Conservation (phyloP, 2,329 filamentous ascomycete species). For the Cladobotryum mycophilum region DNA sequence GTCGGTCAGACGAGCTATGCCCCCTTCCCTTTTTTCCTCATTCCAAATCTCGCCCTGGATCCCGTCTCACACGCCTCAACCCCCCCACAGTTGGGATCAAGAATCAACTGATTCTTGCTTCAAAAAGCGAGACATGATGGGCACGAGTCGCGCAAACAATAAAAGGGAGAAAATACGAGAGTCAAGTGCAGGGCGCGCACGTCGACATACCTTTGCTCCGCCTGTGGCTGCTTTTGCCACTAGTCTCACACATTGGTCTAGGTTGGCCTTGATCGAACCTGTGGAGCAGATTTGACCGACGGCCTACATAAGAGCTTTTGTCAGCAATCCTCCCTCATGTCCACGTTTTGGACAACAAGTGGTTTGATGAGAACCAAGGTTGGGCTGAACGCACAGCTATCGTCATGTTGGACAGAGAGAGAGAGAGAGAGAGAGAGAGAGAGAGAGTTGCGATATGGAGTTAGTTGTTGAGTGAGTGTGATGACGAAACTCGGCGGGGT, state of each 20-base stretch:
- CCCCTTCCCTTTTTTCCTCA: not conserved
- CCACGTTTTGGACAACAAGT: not conserved
- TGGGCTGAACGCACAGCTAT: not conserved
- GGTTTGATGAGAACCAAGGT: not conserved
- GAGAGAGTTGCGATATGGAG: too few relatives aligned
- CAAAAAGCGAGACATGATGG: too few relatives aligned
- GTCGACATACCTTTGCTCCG: slow-evolving; percentile 62
- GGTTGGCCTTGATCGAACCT: slow-evolving; percentile 68
- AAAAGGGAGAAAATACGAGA: not conserved
- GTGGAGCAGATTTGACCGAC: slow-evolving; percentile 88
- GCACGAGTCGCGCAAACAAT: not conserved
- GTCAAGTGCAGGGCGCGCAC: too few relatives aligned
- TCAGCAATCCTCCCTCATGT: not conserved
- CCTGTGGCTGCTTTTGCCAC: slow-evolving; percentile 66
- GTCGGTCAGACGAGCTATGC: not conserved
- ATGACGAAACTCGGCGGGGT: not conserved
- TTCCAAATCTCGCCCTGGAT: too few relatives aligned
- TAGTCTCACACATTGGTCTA: slow-evolving; percentile 68
- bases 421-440: too few relatives aligned
- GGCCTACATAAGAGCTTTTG: slow-evolving; percentile 41
- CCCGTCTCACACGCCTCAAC: too few relatives aligned
- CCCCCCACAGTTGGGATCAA: too few relatives aligned
- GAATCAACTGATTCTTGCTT: too few relatives aligned
- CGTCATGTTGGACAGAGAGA: not conserved
- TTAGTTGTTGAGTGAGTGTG: not conserved